Evolutionary conservation across 768 basidiomycete genomes (phyloP).

Genomic region (Suillus clintonianus): DNA sequence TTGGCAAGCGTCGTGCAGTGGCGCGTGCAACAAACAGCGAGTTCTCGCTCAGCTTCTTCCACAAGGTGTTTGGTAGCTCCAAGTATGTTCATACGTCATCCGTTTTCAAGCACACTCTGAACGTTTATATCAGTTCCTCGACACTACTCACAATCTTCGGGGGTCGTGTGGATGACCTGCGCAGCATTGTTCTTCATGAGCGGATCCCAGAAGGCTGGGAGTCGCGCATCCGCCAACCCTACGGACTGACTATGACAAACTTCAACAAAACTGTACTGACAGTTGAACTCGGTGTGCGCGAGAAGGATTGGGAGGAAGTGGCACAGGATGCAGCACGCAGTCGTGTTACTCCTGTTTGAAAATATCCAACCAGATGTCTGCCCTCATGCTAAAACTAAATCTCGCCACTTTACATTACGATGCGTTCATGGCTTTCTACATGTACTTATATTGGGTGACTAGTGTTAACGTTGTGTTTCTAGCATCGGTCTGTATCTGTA

Average conservation of each 20-base stretch:
- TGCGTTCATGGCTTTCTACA: not conserved
- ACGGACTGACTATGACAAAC: constrained; percentile 58
- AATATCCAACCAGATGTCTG: not conserved
- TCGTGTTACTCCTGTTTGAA: not conserved
- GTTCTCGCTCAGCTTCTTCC: constrained; percentile 51
- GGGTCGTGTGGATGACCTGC: constrained; percentile 58
- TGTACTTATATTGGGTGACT: not conserved
- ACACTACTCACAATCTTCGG: constrained; percentile 72
- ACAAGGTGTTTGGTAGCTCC: constrained; percentile 67
- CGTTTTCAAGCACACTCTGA: not conserved
- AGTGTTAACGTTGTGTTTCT: not conserved
- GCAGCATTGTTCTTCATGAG: constrained; percentile 61
- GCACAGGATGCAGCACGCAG: not conserved
- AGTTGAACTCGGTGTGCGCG: constrained; percentile 21
- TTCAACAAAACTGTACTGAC: constrained; percentile 49
- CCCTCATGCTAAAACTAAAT: no score
- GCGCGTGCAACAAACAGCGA: constrained; percentile 55
- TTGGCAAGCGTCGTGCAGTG: constrained; percentile 63
- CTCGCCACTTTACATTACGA: not conserved
- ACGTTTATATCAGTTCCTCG: constrained; percentile 48
- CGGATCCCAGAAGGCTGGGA: constrained; percentile 76
- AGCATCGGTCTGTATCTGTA: no score
- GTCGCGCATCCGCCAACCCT: constrained; percentile 49
- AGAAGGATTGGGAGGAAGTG: constrained; percentile 20
- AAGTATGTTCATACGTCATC: constrained; percentile 49